These are phyloP conservation scores for Erythrophleum fordii DNA, from an alignment of 306 rosid genomes.

Conservation along the genomic window DNA sequence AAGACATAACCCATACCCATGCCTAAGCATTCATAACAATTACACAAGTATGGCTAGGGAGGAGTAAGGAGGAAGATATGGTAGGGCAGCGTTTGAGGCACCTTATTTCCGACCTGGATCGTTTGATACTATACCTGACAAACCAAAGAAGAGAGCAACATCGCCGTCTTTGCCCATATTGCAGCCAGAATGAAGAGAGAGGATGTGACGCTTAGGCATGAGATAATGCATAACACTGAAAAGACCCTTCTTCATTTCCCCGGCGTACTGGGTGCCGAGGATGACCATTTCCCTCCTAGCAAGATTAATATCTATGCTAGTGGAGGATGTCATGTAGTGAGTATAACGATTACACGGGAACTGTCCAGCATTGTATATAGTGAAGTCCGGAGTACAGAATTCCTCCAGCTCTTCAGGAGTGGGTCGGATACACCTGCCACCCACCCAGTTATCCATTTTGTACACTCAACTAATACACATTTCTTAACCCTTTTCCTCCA, in stretches of 20 bases:
- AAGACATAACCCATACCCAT: slow-evolving; percentile 20
- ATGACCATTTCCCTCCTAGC: slow-evolving; percentile 92
- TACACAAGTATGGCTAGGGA: slow-evolving; percentile 31
- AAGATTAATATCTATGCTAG: slow-evolving; percentile 83
- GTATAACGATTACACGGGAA: slow-evolving; percentile 94
- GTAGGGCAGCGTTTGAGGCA: neutral
- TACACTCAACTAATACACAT: neutral
- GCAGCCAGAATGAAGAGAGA: slow-evolving; percentile 91
- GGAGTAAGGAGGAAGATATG: slow-evolving; percentile 31
- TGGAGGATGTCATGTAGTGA: slow-evolving; percentile 94
- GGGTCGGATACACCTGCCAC: slow-evolving; percentile 91
- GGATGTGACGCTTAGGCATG: slow-evolving; percentile 84
- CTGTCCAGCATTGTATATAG: slow-evolving; percentile 88
- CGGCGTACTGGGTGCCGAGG: slow-evolving; percentile 95
- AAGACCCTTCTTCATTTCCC: slow-evolving; percentile 96
- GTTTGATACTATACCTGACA: slow-evolving; percentile 64
- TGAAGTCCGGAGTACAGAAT: slow-evolving; percentile 90
- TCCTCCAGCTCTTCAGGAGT: slow-evolving; percentile 74
- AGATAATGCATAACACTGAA: slow-evolving; percentile 91
- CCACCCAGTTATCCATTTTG: slow-evolving; percentile 22
- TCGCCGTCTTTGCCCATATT: slow-evolving; percentile 85
- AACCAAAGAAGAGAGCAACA: slow-evolving; percentile 95
- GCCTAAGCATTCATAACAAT: slow-evolving; percentile 4
- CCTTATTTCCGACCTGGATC: neutral
- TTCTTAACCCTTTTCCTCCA: neutral